A percentile compares a stretch with the other conserved stretches of the same genome.
Evolutionary conservation across 768 basidiomycete species (phyloP).

Genomic region (Leccinum variicolor): DNA sequence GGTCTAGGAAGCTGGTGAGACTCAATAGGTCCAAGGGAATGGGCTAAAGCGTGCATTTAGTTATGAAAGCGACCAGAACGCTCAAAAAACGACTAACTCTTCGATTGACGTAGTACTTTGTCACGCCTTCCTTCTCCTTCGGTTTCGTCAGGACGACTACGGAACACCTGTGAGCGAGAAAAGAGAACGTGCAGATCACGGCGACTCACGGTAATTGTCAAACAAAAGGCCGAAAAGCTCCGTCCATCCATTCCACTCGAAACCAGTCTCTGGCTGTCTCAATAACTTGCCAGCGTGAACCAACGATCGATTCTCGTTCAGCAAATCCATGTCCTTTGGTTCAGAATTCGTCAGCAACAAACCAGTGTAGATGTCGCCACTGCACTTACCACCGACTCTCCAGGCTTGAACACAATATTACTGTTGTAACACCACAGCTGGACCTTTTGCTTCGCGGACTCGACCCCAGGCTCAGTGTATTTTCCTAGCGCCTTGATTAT

Average conservation of each 20-base stretch:
- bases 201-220: slow-evolving; percentile 83
- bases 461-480: slow-evolving; percentile 84
- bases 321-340: slow-evolving; percentile 81
- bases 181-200: no score
- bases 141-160: slow-evolving; percentile 88
- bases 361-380: background rate
- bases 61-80: background rate
- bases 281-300: slow-evolving; percentile 81
- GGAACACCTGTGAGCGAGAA: slow-evolving; percentile 12
- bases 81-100: slow-evolving; percentile 46
- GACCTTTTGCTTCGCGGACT: slow-evolving; percentile 83
- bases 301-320: slow-evolving; percentile 77
- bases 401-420: slow-evolving; percentile 74
- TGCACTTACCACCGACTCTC: slow-evolving; percentile 58
- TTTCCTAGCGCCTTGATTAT: slow-evolving; percentile 84
- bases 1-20: slow-evolving; percentile 78
- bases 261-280: slow-evolving; percentile 84
- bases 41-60: slow-evolving; percentile 48
- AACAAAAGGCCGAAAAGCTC: slow-evolving; percentile 90
- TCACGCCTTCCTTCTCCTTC: slow-evolving; percentile 71
- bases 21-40: slow-evolving; percentile 90
- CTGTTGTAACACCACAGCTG: slow-evolving; percentile 85
- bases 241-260: slow-evolving; percentile 87
- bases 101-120: slow-evolving; percentile 76
- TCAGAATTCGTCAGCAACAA: slow-evolving; percentile 1